These are phyloP conservation scores for Lanmaoa rubissima DNA, from an alignment of 768 basidiomycete species.

Conservation along the genomic window DNA sequence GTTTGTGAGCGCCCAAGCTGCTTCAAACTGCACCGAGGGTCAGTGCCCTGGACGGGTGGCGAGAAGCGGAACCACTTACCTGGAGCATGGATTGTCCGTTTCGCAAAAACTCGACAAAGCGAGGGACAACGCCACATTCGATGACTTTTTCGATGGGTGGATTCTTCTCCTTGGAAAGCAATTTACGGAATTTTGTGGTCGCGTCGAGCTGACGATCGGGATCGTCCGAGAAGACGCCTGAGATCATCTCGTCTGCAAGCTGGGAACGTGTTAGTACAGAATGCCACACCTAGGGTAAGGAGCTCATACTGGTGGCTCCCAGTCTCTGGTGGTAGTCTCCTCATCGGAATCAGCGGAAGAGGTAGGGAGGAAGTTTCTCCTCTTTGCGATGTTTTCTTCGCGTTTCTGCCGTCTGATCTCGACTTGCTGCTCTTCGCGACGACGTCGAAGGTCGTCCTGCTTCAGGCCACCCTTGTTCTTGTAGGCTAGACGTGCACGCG, in stretches of 20 bases:
- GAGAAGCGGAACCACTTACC: constrained; percentile 39
- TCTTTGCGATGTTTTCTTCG: constrained; percentile 98
- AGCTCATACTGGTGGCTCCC: constrained; percentile 70
- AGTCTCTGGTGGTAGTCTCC: constrained; percentile 63
- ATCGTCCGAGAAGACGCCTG: constrained; percentile 89
- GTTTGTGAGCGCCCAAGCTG: constrained; percentile 97
- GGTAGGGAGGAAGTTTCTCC: constrained; percentile 86
- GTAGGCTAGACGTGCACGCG: constrained; percentile 61
- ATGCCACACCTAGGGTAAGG: constrained; percentile 10
- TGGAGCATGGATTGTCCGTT: constrained; percentile 82
- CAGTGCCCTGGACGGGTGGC: constrained; percentile 5
- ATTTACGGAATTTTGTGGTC: constrained; percentile 97
- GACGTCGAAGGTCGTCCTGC: constrained; percentile 90
- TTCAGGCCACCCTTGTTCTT: constrained; percentile 90
- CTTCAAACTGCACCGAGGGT: constrained; percentile 70
- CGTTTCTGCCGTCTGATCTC: constrained; percentile 98
- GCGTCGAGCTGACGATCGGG: constrained; percentile 92
- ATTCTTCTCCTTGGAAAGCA: constrained; percentile 99
- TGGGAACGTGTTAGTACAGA: constrained; percentile 29
- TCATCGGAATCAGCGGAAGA: constrained; percentile 87
- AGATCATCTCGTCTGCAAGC: constrained; percentile 91
- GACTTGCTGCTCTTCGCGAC: constrained; percentile 97
- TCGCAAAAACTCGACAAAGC: constrained; percentile 93
- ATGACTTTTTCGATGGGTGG: constrained; percentile 99
- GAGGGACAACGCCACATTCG: constrained; percentile 94